Conservation (phyloP, 108 stramenopile species). For the Pinguiococcus pyrenoidosus region DNA sequence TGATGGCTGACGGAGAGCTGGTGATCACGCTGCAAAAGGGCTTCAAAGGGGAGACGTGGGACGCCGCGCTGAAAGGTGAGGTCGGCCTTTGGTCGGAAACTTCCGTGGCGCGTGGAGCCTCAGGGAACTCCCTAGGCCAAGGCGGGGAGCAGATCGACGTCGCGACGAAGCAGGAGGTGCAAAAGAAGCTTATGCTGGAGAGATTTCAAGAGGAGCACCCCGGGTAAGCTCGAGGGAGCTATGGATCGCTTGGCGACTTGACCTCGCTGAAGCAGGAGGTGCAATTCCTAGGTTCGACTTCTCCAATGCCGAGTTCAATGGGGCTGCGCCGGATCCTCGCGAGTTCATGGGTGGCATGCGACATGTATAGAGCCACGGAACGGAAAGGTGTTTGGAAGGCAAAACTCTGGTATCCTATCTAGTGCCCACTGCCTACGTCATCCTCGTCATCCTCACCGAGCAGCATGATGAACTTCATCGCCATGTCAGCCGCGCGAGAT, state of each 20-base stretch:
- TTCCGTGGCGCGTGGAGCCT: too few relatives aligned
- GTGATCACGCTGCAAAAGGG: constrained; percentile 55
- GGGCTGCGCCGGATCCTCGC: constrained; percentile 78
- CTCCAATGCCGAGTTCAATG: constrained; percentile 86
- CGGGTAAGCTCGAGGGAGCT: background rate
- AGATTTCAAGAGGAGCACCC: constrained; percentile 57
- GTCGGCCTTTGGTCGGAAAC: too few relatives aligned
- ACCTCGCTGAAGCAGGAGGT: background rate
- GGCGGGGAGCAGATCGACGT: constrained; percentile 42
- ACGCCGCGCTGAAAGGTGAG: constrained; percentile 5
- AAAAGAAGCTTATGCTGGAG: constrained; percentile 77
- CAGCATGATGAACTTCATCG: too few relatives aligned
- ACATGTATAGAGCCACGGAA: too few relatives aligned
- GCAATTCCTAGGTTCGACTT: constrained; percentile 83
- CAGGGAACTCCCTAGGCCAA: background rate
- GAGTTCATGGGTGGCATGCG: constrained; percentile 94
- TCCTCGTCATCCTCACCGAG: too few relatives aligned
- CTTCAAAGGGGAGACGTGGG: constrained; percentile 55
- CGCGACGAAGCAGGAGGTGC: constrained; percentile 56
- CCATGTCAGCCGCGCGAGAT: too few relatives aligned
- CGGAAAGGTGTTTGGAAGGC: too few relatives aligned
- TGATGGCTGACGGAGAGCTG: constrained; percentile 39
- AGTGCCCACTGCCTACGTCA: too few relatives aligned
- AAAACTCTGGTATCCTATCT: too few relatives aligned
- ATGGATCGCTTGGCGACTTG: background rate